Conservation (phyloP, 768 basidiomycete species). For the Amanita thiersii region DNA sequence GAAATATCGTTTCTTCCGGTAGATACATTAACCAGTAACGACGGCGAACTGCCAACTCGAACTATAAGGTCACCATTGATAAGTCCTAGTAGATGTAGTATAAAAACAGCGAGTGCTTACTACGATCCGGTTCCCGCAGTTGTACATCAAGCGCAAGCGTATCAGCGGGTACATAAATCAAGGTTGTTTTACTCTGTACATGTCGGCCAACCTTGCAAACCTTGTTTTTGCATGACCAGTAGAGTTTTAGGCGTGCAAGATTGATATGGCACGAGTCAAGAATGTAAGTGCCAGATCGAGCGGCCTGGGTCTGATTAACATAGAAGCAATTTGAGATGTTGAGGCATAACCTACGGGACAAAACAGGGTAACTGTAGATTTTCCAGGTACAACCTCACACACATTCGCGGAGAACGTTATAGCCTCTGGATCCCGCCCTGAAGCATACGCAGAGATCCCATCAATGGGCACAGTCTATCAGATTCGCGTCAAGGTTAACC, state of each 20-base stretch:
- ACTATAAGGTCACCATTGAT: constrained; percentile 31
- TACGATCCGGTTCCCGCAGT: constrained; percentile 48
- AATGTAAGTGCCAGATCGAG: constrained; percentile 59
- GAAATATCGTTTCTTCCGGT: constrained; percentile 64
- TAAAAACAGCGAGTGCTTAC: constrained; percentile 17
- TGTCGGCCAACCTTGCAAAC: constrained; percentile 18
- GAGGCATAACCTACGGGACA: constrained; percentile 53
- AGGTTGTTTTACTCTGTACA: constrained; percentile 20
- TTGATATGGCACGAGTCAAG: constrained; percentile 63
- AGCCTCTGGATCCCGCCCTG: constrained; percentile 55
- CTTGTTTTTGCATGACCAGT: constrained; percentile 47
- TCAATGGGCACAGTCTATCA: constrained; percentile 57
- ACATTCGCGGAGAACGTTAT: constrained; percentile 43
- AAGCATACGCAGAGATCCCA: constrained; percentile 50
- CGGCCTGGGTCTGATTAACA: constrained; percentile 38
- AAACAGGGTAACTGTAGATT: constrained; percentile 47
- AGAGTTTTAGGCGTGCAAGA: constrained; percentile 55
- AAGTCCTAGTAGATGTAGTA: not conserved
- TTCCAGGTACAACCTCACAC: constrained; percentile 46
- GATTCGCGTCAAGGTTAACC: constrained; percentile 8
- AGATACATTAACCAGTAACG: constrained; percentile 46
- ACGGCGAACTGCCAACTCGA: constrained; percentile 52
- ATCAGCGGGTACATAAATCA: constrained; percentile 61
- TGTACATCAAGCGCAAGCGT: constrained; percentile 53
- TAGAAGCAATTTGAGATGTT: not conserved